Evolutionary conservation across 2,329 filamentous ascomycete species (phyloP).

Genomic region (Periconia sp.): DNA sequence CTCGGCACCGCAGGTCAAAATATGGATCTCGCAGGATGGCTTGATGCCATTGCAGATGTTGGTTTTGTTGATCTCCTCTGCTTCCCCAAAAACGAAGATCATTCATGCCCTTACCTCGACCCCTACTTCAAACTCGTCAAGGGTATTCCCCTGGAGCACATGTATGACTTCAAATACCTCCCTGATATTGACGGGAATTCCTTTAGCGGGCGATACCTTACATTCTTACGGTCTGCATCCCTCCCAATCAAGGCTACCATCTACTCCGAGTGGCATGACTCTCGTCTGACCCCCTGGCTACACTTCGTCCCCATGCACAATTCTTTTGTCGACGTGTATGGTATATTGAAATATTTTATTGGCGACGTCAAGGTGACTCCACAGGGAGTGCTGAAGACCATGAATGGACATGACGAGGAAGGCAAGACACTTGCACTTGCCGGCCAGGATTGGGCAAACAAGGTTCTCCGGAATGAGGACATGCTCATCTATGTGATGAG

Average conservation of each 20-base stretch:
- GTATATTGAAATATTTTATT: conserved; percentile 73
- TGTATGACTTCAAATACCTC: conserved; percentile 64
- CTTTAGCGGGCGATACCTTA: conserved; percentile 44
- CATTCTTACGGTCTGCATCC: conserved; percentile 68
- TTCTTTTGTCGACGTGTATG: conserved; percentile 70
- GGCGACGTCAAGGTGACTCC: conserved; percentile 42
- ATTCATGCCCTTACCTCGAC: conserved; percentile 51
- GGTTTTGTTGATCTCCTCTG: conserved; percentile 50
- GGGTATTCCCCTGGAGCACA: conserved; percentile 41
- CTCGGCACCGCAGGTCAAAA: conserved; percentile 31
- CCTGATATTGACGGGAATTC: conserved; percentile 74
- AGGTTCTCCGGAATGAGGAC: conserved; percentile 68
- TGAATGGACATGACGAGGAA: conserved; percentile 52
- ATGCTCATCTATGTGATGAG: conserved; percentile 72
- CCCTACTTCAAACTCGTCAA: conserved; percentile 40
- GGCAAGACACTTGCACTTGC: conserved; percentile 66
- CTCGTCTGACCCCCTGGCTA: conserved; percentile 68
- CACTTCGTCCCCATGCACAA: conserved; percentile 85
- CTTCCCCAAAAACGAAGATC: conserved; percentile 27
- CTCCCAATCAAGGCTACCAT: conserved; percentile 77
- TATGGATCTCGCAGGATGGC: conserved; percentile 43
- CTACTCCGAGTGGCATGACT: conserved; percentile 80
- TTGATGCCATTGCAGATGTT: conserved; percentile 43
- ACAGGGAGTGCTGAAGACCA: conserved; percentile 1
- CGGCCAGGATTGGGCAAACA: conserved; percentile 69